Conservation (phyloP, 306 rosid species). For the Astragalus membranaceus region DNA sequence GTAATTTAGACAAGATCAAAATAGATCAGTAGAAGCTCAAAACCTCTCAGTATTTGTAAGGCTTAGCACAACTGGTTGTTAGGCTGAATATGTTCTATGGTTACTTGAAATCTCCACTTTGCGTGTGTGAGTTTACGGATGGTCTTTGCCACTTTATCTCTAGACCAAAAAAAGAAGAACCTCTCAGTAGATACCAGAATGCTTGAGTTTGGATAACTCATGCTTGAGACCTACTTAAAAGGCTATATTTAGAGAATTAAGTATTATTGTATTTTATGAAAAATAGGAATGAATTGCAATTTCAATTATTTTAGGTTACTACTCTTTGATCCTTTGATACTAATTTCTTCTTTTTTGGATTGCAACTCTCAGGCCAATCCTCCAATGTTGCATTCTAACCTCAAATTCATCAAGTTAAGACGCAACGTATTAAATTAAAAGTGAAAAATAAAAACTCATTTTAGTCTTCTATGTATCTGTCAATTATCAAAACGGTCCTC, state of each 20-base stretch:
- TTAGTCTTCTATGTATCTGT: no score
- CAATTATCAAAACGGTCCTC: no score
- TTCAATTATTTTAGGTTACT: neutral
- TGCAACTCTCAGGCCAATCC: constrained; percentile 56
- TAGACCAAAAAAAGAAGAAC: neutral
- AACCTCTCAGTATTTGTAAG: no score
- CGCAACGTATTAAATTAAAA: neutral
- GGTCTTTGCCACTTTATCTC: no score
- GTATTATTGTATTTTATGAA: neutral
- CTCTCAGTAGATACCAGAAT: neutral
- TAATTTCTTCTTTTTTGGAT: neutral
- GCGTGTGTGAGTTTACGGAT: no score
- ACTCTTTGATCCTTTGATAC: neutral
- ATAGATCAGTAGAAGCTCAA: neutral
- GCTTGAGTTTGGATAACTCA: neutral
- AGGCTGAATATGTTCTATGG: no score
- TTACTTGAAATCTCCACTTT: no score
- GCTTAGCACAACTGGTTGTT: no score
- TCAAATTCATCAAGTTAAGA: constrained; percentile 18
- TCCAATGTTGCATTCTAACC: constrained; percentile 67
- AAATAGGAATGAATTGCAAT: neutral
- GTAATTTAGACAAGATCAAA: neutral
- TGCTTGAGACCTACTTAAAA: neutral
- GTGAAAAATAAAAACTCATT: no score
- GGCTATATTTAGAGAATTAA: neutral